Conservation (phyloP, 2,329 filamentous ascomycete species). For the Colletotrichum gigasporum region DNA sequence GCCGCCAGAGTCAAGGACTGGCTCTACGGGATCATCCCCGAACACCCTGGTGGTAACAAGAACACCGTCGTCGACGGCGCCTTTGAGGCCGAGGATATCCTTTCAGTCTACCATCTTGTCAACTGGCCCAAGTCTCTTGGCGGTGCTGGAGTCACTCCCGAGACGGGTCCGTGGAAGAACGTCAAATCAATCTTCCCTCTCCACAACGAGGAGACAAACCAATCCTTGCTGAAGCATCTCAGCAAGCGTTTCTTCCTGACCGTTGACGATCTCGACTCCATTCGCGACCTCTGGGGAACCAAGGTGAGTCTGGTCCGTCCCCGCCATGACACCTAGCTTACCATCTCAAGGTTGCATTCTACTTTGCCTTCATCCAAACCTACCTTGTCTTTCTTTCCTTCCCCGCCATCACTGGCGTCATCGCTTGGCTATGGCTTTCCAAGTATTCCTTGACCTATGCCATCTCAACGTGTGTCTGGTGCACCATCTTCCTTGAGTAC, state of each 20-base stretch:
- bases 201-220: constrained; percentile 67
- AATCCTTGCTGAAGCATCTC: constrained; percentile 64
- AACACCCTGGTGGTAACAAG: constrained; percentile 66
- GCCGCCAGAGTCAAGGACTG: constrained; percentile 74
- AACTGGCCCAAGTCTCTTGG: constrained; percentile 66
- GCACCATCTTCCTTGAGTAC: constrained; percentile 79
- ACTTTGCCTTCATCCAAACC: constrained; percentile 83
- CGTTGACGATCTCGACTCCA: constrained; percentile 63
- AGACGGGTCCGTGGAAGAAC: constrained; percentile 66
- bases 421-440: constrained; percentile 74
- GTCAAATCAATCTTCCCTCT: constrained; percentile 70
- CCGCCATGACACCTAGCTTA: neutral
- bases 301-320: constrained; percentile 50
- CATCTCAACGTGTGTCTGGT: constrained; percentile 73
- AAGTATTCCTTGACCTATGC: constrained; percentile 78
- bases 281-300: constrained; percentile 70
- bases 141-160: constrained; percentile 70
- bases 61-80: constrained; percentile 60
- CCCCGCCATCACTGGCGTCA: constrained; percentile 73
- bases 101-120: constrained; percentile 76
- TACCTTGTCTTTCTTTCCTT: constrained; percentile 78
- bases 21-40: constrained; percentile 74
- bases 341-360: constrained; percentile 71
- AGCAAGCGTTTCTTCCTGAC: constrained; percentile 62
- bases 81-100: constrained; percentile 73